These are phyloP conservation scores for Sicyos baderoa DNA, from an alignment of 306 rosid species.

Conservation along the genomic window DNA sequence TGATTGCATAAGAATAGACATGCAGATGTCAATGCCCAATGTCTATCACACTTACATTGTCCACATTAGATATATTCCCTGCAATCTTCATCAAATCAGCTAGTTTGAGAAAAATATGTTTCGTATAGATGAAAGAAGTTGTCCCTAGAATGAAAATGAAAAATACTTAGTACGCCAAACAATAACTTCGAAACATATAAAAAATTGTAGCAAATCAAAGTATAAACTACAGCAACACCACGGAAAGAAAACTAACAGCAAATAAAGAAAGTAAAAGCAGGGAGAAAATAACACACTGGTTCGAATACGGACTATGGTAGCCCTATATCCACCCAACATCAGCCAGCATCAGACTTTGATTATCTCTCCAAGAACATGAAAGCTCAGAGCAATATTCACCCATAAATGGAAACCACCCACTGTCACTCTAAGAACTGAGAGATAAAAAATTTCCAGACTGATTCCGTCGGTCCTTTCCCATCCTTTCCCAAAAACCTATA, in stretches of 20 bases:
- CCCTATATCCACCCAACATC: background rate
- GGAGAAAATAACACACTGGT: background rate
- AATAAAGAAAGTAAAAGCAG: background rate
- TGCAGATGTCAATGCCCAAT: background rate
- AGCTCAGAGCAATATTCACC: background rate
- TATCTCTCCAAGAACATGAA: background rate
- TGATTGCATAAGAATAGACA: background rate
- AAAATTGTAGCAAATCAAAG: background rate
- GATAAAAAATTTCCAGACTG: background rate
- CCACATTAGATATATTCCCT: constrained; percentile 28
- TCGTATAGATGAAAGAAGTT: constrained; percentile 47
- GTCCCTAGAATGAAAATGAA: constrained; percentile 48
- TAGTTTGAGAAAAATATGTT: constrained; percentile 59
- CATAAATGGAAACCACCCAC: background rate
- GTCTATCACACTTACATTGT: constrained; percentile 24
- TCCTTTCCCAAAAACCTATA: background rate
- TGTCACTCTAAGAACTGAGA: background rate
- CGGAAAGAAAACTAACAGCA: background rate
- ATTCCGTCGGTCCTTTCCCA: background rate
- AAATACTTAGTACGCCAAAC: constrained; percentile 3
- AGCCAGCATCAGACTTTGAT: constrained; percentile 2
- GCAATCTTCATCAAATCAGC: constrained; percentile 47
- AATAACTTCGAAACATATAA: background rate
- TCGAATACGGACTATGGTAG: background rate
- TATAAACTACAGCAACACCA: background rate